Conservation (phyloP, 768 basidiomycete species). For the Xerocomellus chrysenteron region DNA sequence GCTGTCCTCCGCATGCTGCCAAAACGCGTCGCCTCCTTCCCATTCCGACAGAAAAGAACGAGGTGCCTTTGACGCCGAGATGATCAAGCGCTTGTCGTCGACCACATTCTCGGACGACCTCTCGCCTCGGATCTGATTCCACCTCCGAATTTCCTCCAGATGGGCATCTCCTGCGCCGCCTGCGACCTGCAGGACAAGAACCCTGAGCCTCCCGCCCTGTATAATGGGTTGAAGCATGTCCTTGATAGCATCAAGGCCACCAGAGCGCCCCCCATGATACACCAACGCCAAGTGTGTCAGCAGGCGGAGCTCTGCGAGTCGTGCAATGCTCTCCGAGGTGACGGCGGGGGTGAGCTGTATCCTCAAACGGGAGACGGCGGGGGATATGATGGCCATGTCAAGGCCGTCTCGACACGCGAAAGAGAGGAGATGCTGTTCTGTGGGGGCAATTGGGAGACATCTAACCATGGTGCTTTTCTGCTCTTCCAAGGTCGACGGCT, state of each 20-base stretch:
- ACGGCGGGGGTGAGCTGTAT: conserved; percentile 25
- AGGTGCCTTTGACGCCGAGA: background rate
- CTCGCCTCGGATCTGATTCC: background rate
- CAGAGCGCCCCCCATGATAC: background rate
- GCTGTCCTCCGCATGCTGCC: background rate
- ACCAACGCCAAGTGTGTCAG: conserved; percentile 19
- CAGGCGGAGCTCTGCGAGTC: conserved; percentile 9
- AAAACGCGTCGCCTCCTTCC: conserved; percentile 10
- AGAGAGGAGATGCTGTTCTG: conserved; percentile 29
- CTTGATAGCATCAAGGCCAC: background rate
- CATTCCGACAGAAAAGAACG: conserved; percentile 7
- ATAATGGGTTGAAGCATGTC: conserved; percentile 9
- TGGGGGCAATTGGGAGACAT: no score
- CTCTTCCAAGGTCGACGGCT: no score
- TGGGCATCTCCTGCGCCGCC: conserved; percentile 1
- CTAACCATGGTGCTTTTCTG: no score
- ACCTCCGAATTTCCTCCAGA: conserved; percentile 9
- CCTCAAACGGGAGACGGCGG: conserved; percentile 33
- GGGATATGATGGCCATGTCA: no score
- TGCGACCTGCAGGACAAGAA: conserved; percentile 12
- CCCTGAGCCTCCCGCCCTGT: background rate
- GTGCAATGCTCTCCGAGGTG: conserved; percentile 5
- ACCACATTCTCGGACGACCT: background rate
- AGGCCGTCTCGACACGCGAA: conserved; percentile 31
- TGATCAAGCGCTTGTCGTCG: background rate